These are phyloP conservation scores for Helotiales sp. DNA, from an alignment of 2,329 filamentous ascomycete genomes.

Conservation along the genomic window DNA sequence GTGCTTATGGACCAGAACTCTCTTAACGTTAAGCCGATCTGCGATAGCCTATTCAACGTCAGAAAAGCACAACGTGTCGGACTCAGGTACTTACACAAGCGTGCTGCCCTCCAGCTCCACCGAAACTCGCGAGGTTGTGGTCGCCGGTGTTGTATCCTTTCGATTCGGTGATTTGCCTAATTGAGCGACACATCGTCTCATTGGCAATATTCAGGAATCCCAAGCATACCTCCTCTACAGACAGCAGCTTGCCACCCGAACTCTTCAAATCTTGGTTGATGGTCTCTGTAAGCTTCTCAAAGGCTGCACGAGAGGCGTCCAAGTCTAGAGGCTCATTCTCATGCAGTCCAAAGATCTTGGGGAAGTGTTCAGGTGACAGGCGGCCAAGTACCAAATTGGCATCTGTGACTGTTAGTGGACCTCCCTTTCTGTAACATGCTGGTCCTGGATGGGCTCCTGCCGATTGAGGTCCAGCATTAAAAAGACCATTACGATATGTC, in stretches of 20 bases:
- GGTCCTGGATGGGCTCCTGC: conserved; percentile 84
- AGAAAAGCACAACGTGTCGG: not conserved
- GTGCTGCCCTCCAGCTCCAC: conserved; percentile 87
- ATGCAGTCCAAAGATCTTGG: conserved; percentile 88
- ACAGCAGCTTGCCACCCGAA: conserved; percentile 57
- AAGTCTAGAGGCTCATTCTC: conserved; percentile 79
- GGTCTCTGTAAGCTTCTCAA: conserved; percentile 72
- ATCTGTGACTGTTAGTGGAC: conserved; percentile 87
- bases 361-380: conserved; percentile 84
- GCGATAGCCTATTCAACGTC: conserved; percentile 58
- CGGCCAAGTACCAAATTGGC: conserved; percentile 84
- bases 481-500: conserved; percentile 68
- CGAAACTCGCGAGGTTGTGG: conserved; percentile 85
- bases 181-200: conserved; percentile 86
- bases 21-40: conserved; percentile 77
- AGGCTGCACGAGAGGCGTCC: conserved; percentile 70
- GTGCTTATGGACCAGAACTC: conserved; percentile 82
- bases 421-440: conserved; percentile 85
- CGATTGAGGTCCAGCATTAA: conserved; percentile 66
- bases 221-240: conserved; percentile 52
- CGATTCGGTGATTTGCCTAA: conserved; percentile 84
- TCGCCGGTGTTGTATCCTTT: conserved; percentile 87
- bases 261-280: conserved; percentile 69
- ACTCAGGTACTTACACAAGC: conserved; percentile 51
- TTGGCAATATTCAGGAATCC: conserved; percentile 87